Base-by-base conservation (phyloP, 768 basidiomycete species). In the Tylopilus sp. region DNA sequence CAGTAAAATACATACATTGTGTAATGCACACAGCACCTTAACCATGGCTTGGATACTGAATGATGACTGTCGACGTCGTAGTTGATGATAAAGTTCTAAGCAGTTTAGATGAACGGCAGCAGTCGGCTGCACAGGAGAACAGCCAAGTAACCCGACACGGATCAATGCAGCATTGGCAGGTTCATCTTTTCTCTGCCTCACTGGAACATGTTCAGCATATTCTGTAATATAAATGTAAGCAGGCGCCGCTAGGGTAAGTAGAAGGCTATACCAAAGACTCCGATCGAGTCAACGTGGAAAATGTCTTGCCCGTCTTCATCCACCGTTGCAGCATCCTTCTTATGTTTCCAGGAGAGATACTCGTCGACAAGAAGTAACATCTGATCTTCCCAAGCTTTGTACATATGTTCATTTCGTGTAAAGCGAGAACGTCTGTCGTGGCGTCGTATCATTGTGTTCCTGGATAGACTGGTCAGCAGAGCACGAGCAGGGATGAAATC, bases 41-140 rank as follows among this genome's bases (percentile, higher is more conserved):
- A 49, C 48, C 48, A 49, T 49, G 3, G 22, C 38, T 12, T 49
- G 37, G 14, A 41, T n/a, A 30, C 38, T 49, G 12, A 49, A 49
- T 3, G 21, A 49, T 4, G 21, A 49, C 24, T 41, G 38, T 16
- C 22, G 4, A 7, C 9, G 16, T 4, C 14, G 10, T 17, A 49
- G 19, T 22, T 49, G 48, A 31, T 41, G 29, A 41, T 41, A 49
- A 13, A 49, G 4, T n/a, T 49, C 38, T 34, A 49, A 29, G 21
- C 28, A 49, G 26, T 37, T 24, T 14, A 47, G 17, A 10, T 30
- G 19, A 16, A 49, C 11, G 5, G 38, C n/a, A 28, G 25, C 21
- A 30, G 24, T 16, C 0, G 37, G 48, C 28, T 49, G 38, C 14
- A 24, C 19, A 9, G 37, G 37, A 22, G 38, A 49, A n/a, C 48